Conservation (phyloP, 306 rosid species). For the Sechiopsis laciniata region DNA sequence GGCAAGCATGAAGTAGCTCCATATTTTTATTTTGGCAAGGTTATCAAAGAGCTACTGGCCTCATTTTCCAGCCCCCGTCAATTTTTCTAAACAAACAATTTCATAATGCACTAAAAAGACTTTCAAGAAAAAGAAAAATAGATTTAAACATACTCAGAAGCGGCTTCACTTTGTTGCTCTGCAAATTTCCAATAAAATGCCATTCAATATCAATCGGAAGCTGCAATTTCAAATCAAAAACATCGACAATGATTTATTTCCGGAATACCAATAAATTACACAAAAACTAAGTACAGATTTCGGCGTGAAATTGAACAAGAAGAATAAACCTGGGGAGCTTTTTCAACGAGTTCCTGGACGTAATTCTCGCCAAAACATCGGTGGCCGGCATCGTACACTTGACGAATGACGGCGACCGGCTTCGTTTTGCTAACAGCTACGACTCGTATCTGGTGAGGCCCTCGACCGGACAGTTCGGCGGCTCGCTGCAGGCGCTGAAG, state of each 20-base stretch:
- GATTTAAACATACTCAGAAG: conserved; percentile 51
- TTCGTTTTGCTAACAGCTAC: conserved; percentile 92
- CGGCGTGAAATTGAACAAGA: background rate
- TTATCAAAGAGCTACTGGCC: background rate
- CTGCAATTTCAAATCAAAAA: conserved; percentile 30
- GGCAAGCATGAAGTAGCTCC: background rate
- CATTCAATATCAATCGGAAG: conserved; percentile 84
- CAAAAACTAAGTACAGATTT: background rate
- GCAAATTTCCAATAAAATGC: conserved; percentile 91
- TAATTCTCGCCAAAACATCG: conserved; percentile 89
- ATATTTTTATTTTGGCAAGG: no score
- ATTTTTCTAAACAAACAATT: background rate
- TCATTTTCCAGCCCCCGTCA: background rate
- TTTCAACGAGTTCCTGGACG: conserved; percentile 73
- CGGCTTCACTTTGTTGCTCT: conserved; percentile 79
- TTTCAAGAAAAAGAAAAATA: background rate
- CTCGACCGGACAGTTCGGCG: conserved; percentile 51
- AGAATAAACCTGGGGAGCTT: conserved; percentile 71
- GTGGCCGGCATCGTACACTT: conserved; percentile 80
- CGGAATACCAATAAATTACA: background rate
- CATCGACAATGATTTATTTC: background rate
- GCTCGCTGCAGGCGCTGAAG: conserved; percentile 57
- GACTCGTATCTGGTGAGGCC: conserved; percentile 42
- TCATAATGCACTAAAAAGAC: background rate
- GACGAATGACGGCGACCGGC: conserved; percentile 49